Percentiles rank a stretch among this genome's conserved stretches.
phyloP scores from a whole-genome alignment of 306 rosid species.

The Lupinus albus region DNA sequence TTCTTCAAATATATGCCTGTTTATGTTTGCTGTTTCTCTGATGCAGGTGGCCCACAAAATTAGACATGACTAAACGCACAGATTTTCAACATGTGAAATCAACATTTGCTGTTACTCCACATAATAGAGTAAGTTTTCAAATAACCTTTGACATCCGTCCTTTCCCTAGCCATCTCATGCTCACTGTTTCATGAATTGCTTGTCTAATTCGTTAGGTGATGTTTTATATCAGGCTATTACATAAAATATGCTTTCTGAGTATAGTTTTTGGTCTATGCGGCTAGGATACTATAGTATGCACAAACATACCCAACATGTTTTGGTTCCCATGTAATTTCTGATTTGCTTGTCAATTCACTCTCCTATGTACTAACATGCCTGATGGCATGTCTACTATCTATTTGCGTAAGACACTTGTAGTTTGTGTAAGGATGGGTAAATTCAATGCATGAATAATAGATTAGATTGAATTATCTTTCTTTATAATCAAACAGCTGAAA shows the following conservation, averaged over 20 bases:
- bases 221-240: conserved; percentile 30
- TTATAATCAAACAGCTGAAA: background rate
- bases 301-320: conserved; percentile 21
- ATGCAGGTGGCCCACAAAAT: conserved; percentile 88
- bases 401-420: background rate
- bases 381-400: no score
- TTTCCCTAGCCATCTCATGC: conserved; percentile 24
- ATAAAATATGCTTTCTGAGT: conserved; percentile 19
- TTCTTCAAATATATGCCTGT: conserved; percentile 2
- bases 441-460: background rate
- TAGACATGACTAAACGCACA: conserved; percentile 95
- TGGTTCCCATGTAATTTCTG: conserved; percentile 22
- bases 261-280: conserved; percentile 25
- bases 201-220: conserved; percentile 12
- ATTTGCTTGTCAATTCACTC: conserved; percentile 10
- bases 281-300: conserved; percentile 9
- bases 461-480: conserved; percentile 2
- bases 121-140: conserved; percentile 68
- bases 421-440: conserved; percentile 5
- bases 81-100: conserved; percentile 83
- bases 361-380: background rate
- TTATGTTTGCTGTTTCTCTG: conserved; percentile 42
- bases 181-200: conserved; percentile 21
- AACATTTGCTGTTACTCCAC: conserved; percentile 76
- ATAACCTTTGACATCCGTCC: conserved; percentile 26